Base-by-base conservation (phyloP, 78 protist genomes). In the Dictyostelium discoideum region DNA sequence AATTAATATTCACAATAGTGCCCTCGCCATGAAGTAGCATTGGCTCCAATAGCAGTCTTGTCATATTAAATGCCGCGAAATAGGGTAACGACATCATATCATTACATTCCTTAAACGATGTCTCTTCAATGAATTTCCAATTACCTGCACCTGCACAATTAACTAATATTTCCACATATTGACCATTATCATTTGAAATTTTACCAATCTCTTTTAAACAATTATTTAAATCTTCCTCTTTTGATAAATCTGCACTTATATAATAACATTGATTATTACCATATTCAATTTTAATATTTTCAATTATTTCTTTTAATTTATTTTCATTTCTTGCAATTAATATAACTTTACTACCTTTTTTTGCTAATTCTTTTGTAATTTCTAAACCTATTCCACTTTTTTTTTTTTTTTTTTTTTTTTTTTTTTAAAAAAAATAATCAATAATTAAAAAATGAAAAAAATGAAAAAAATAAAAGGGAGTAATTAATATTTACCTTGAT, bases 81-180 rank as follows among this genome's bases (percentile, higher is more conserved):
- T 89, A 89, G 32, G 94, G 94, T 48, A 89, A 80, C 10, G 94
- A 37, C 86, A 89, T 89, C 86, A 67, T 80, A 13, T 42, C 42
- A 32, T 67, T 8, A 80, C 72, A 65, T 67, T 89, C 94, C 9
- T 69, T 32, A 32, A 44, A 48, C 16, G 84, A 67, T 24, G 87
- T 89, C 0, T 89, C 87, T 29, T 89, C 94, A 32, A 80, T 42
- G 50, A 89, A 89, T 81, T 89, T 89, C 94, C 94, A 89, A 10
- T 78, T 13, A 42, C 94, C 94, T 10, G 84, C 40, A 48, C 94
- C 94, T 1, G 87, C 94, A 80, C 54, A 37, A 69, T 89, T 89
- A 1, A 89, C 82, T 6, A 89, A 46, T n/a, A 89, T 67, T 5
- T 89, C 94, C 0, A 89, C 82, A 10, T 48, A 42, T 37, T 60